A percentile compares a stretch with the other conserved stretches of the same genome.
These are phyloP conservation scores for Podospora tetraspora DNA, from an alignment of 495 filamentous ascomycete species.

Conservation along the genomic window DNA sequence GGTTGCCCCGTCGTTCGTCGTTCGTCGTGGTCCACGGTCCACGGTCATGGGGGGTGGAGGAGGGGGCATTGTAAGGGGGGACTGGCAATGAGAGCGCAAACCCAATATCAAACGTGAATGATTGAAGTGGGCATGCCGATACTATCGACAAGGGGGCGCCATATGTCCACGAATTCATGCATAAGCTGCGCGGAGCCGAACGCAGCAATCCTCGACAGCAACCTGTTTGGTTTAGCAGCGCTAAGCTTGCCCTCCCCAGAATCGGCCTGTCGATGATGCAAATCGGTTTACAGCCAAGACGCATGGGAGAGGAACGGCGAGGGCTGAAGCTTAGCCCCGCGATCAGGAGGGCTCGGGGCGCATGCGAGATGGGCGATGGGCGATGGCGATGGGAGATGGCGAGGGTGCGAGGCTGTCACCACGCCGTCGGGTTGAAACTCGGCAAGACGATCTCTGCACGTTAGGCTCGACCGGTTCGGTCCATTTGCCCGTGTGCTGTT, in stretches of 20 bases:
- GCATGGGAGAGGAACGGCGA: background rate
- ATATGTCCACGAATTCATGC: constrained; percentile 43
- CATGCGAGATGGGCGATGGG: no score
- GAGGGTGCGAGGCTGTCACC: constrained; percentile 2
- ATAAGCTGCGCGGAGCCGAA: constrained; percentile 27
- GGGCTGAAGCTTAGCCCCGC: constrained; percentile 9
- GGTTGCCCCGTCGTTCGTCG: constrained; percentile 2
- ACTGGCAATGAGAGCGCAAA: constrained; percentile 4
- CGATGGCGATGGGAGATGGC: background rate
- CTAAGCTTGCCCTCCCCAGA: constrained; percentile 13
- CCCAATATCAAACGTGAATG: constrained; percentile 9
- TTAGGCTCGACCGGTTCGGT: constrained; percentile 27
- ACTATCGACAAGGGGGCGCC: constrained; percentile 30
- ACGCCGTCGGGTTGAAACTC: constrained; percentile 26
- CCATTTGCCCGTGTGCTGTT: background rate
- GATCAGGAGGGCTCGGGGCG: background rate
- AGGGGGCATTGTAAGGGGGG: background rate
- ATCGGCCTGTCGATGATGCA: constrained; percentile 17
- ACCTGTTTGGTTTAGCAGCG: constrained; percentile 19
- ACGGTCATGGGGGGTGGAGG: background rate
- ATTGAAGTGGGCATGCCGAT: constrained; percentile 23
- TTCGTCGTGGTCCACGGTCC: background rate
- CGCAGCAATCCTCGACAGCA: constrained; percentile 12
- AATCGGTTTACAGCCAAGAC: constrained; percentile 10
- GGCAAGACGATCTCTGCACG: constrained; percentile 11